Evolutionary conservation across 176 grass and related monocot species (phyloP).

Genomic region (Oropetium thomaeum): DNA sequence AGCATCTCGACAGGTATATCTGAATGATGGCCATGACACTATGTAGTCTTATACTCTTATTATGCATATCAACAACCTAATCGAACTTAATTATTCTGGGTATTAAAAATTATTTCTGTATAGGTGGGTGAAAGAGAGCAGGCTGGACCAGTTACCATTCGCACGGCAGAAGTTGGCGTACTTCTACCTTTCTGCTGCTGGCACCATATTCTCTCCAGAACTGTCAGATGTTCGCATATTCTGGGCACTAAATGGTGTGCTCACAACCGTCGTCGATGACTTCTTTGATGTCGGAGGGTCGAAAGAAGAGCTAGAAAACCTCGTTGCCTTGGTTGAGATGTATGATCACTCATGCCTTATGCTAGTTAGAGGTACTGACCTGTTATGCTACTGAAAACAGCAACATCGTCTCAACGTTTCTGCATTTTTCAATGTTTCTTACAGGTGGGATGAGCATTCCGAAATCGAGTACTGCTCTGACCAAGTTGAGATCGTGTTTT

Average conservation of each 20-base stretch:
- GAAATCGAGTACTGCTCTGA: slow-evolving; percentile 53
- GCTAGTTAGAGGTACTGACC: not conserved
- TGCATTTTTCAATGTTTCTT: not conserved
- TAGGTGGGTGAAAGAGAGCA: slow-evolving; percentile 67
- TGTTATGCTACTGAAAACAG: not conserved
- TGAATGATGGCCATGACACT: not conserved
- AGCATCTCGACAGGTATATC: slow-evolving; percentile 26
- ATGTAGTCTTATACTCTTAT: not conserved
- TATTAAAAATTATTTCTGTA: not conserved
- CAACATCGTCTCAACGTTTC: not conserved
- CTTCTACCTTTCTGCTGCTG: slow-evolving; percentile 68
- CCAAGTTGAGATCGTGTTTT: slow-evolving; percentile 68
- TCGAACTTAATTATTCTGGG: not conserved
- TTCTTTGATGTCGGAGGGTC: slow-evolving; percentile 85
- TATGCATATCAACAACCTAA: not conserved
- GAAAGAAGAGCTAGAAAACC: slow-evolving; percentile 57
- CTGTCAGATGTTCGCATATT: slow-evolving; percentile 52
- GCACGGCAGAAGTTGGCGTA: slow-evolving; percentile 63
- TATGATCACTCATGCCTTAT: slow-evolving; percentile 10
- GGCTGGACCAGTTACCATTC: slow-evolving; percentile 64
- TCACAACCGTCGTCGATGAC: slow-evolving; percentile 66
- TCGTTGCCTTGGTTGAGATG: slow-evolving; percentile 59
- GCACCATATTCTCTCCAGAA: slow-evolving; percentile 55
- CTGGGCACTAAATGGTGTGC: slow-evolving; percentile 64
- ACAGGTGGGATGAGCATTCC: slow-evolving; percentile 69